Base-by-base conservation (phyloP, 768 basidiomycete genomes). In the Tylopilus sp. region DNA sequence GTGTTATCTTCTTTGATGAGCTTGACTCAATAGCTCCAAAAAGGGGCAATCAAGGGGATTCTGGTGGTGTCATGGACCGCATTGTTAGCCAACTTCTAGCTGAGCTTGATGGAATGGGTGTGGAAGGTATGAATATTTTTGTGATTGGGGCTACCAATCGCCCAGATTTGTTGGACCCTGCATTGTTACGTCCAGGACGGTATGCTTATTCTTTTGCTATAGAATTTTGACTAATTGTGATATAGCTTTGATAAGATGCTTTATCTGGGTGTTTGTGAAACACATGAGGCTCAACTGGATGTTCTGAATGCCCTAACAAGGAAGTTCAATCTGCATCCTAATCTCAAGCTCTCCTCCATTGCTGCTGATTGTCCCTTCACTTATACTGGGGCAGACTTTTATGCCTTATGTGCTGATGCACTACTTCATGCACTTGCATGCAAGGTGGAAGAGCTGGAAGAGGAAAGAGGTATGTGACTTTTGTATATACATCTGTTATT, bases 321-420 rank as follows among this genome's bases (percentile, higher is more conserved):
- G 51, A 98, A 95, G 67, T 98, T 99, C 76, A 82, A 79, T 31
- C 78, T 98, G 22, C 79, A 89, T 58, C 77, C 86, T 0, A 72
- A 70, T 44, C 74, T 94, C 8, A 73, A 85, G 58, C 79, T 98
- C 7, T 66, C 68, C 18, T 54, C 61, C 8, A 69, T 99, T 40
- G 90, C 88, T 20, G 75, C 82, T 23, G 71, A 73, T 30, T 98
- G 95, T 55, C 86, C 92, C 0, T 91, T 95, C 75, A 92, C 94
- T 65, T 94, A 87, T 64, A 98, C 97, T 3, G 97, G 97, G 40
- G 97, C 97, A 38, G 97, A 99, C 67, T 94, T 98, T 56, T 98
- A 99, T 73, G 97, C 97, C 0, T 74, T 99, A 9, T 98, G 97
- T 68, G 89, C 93, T 6, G 95, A 99, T 69, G 95, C 97, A 1